These are phyloP conservation scores for Boletellus sp. DNA, from an alignment of 768 basidiomycete species.

Conservation along the genomic window DNA sequence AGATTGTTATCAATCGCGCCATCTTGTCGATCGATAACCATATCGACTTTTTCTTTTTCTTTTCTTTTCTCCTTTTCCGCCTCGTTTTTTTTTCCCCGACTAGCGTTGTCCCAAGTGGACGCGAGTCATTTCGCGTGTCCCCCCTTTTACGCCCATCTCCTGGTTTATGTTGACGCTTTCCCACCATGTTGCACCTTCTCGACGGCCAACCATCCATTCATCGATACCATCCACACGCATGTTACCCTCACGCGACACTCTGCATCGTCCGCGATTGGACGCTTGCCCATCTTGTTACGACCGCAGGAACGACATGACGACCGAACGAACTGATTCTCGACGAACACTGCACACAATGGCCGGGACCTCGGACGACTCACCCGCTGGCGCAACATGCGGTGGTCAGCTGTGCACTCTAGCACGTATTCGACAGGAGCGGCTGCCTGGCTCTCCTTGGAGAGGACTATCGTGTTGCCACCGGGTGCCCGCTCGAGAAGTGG, in stretches of 20 bases:
- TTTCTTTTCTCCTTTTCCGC: conserved; percentile 19
- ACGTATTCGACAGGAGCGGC: conserved; percentile 10
- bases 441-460: conserved; percentile 22
- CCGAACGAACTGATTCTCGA: conserved; percentile 36
- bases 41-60: conserved; percentile 21
- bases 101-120: conserved; percentile 34
- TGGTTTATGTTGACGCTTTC: conserved; percentile 14
- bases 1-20: conserved; percentile 29
- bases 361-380: conserved; percentile 19
- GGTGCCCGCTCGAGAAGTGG: conserved; percentile 33
- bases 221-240: conserved; percentile 18
- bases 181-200: conserved; percentile 19
- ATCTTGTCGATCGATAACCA: conserved; percentile 47
- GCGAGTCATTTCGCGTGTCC: conserved; percentile 24
- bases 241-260: conserved; percentile 17
- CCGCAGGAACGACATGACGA: conserved; percentile 33
- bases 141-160: conserved; percentile 19
- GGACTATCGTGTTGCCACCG: conserved; percentile 18
- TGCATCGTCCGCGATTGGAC: conserved; percentile 12
- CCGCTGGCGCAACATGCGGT: conserved; percentile 10
- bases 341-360: conserved; percentile 29
- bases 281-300: conserved; percentile 29
- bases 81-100: conserved; percentile 19
- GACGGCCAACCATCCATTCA: conserved; percentile 25
- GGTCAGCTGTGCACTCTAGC: conserved; percentile 10